Evolutionary conservation across 805 yeast species (phyloP).

Genomic region (Candida peoriensis): DNA sequence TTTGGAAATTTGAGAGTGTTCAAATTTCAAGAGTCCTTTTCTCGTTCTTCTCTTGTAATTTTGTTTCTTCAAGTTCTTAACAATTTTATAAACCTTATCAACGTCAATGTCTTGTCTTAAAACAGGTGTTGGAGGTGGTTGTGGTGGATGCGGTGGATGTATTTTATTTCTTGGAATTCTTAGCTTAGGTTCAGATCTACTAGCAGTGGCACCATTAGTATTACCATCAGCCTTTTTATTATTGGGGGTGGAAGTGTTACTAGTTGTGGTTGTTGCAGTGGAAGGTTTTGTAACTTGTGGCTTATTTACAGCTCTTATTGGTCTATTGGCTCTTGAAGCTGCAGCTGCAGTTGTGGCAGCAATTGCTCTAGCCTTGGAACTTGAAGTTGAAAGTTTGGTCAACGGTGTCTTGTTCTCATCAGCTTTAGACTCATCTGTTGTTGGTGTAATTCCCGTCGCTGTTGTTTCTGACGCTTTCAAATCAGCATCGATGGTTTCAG

Average conservation of each 20-base stretch:
- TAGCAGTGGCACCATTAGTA: background rate
- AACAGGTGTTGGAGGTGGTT: slow-evolving; percentile 8
- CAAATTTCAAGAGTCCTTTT: slow-evolving; percentile 16
- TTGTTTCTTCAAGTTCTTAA: slow-evolving; percentile 9
- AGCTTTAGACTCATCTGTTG: no score
- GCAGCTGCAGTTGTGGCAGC: background rate
- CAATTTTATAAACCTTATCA: slow-evolving; percentile 12
- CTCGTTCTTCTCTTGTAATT: slow-evolving; percentile 12
- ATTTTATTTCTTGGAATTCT: background rate
- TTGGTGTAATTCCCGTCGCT: background rate
- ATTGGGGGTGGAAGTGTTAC: no score
- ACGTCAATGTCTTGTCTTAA: slow-evolving; percentile 24
- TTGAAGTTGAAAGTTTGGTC: background rate
- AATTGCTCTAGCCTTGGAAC: background rate
- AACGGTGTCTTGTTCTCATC: background rate
- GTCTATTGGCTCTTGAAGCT: no score
- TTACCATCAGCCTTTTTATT: background rate
- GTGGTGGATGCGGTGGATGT: slow-evolving; percentile 2
- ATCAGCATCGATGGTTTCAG: background rate
- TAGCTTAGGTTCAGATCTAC: background rate
- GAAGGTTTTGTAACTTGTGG: background rate
- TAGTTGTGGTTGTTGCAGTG: background rate
- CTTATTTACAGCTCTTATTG: no score
- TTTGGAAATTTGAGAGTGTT: slow-evolving; percentile 13
- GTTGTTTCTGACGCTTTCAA: background rate